Conservation (phyloP, 345 rosid genomes). For the Lenwebbia sp. region DNA sequence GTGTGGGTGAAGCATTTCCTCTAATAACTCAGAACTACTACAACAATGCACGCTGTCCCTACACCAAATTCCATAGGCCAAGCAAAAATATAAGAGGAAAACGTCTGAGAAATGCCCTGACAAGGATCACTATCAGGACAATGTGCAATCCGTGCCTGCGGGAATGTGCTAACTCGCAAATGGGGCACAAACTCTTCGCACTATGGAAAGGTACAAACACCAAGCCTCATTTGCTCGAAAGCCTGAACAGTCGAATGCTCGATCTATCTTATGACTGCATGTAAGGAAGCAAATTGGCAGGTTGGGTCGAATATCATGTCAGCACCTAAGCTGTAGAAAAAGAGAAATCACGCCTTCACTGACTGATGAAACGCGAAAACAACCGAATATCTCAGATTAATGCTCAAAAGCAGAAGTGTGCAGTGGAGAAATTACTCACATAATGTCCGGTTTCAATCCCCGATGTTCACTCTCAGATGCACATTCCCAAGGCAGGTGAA, state of each 20-base stretch:
- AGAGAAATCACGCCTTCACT: background rate
- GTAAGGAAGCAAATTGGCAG: slow-evolving; percentile 40
- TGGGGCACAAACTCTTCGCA: background rate
- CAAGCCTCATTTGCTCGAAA: background rate
- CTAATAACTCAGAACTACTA: background rate
- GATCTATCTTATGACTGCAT: background rate
- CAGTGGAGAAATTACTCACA: background rate
- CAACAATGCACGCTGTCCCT: background rate
- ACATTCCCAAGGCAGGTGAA: background rate
- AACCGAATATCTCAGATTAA: background rate
- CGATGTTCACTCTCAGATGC: background rate
- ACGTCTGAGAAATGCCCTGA: background rate
- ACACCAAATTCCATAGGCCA: background rate
- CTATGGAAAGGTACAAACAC: background rate
- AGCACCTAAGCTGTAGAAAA: slow-evolving; percentile 59
- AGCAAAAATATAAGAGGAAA: background rate
- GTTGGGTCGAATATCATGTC: slow-evolving; percentile 72
- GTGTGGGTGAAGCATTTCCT: background rate
- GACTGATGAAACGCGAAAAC: background rate
- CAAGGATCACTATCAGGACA: background rate
- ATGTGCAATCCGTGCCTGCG: background rate
- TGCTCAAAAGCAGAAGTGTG: background rate
- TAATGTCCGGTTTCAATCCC: background rate
- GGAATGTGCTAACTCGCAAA: background rate
- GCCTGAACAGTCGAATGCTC: background rate